These are phyloP conservation scores for Rhizopogon sp. DNA, from an alignment of 768 basidiomycete genomes.

Conservation along the genomic window DNA sequence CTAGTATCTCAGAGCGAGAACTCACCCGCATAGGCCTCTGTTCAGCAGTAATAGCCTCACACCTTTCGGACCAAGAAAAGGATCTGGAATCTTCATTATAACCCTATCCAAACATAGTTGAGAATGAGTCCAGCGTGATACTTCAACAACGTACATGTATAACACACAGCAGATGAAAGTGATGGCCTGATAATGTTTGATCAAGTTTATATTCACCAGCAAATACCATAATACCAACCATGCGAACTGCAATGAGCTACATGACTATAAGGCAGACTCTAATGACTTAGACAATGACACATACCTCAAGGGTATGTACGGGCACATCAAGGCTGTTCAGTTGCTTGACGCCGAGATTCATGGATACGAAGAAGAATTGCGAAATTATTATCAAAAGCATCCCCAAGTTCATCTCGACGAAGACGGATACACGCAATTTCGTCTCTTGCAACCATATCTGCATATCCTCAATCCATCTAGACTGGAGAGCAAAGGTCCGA, in stretches of 20 bases:
- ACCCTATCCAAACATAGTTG: slow-evolving; percentile 19
- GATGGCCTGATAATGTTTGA: slow-evolving; percentile 32
- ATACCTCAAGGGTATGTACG: slow-evolving; percentile 52
- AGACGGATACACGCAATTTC: background rate
- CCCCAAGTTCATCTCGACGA: slow-evolving; percentile 43
- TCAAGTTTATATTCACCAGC: background rate
- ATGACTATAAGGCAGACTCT: background rate
- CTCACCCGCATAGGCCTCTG: slow-evolving; percentile 63
- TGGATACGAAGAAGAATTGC: slow-evolving; percentile 56
- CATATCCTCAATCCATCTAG: background rate
- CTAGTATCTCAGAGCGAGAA: background rate
- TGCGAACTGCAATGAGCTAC: slow-evolving; percentile 52
- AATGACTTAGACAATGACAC: slow-evolving; percentile 3
- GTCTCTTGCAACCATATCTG: background rate
- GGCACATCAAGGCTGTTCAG: slow-evolving; percentile 54
- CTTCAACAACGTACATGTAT: slow-evolving; percentile 38
- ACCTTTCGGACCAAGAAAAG: slow-evolving; percentile 64
- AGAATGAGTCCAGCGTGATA: background rate
- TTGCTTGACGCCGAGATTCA: slow-evolving; percentile 61
- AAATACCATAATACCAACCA: slow-evolving; percentile 34
- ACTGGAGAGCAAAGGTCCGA: background rate
- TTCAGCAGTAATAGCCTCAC: slow-evolving; percentile 52
- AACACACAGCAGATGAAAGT: slow-evolving; percentile 47
- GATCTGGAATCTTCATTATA: slow-evolving; percentile 44
- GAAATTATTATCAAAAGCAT: slow-evolving; percentile 52